These are phyloP conservation scores for Hura crepitans DNA, from an alignment of 441 rosid genomes.

Conservation along the genomic window DNA sequence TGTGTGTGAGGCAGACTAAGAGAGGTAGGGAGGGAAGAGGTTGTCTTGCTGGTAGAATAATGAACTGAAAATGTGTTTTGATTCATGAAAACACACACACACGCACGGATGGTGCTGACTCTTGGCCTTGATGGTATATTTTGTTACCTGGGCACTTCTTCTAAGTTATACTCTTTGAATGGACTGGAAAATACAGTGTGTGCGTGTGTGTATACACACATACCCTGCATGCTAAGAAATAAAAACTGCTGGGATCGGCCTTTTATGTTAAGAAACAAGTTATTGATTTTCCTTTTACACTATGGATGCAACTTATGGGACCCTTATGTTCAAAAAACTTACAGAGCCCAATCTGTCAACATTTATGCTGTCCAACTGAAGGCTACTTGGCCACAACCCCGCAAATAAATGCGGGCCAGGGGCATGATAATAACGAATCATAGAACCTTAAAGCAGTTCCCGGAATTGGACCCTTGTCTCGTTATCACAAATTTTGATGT, in stretches of 20 bases:
- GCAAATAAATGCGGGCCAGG: not conserved
- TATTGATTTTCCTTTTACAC: not conserved
- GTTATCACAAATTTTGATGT: not conserved
- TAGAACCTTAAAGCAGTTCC: not conserved
- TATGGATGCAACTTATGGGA: not conserved
- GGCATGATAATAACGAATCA: not conserved
- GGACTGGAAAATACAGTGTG: not conserved
- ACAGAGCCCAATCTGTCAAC: not conserved
- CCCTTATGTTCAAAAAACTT: not conserved
- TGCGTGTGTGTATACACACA: too few species aligned
- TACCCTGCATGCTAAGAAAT: not conserved
- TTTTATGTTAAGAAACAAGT: not conserved
- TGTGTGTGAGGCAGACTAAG: not conserved
- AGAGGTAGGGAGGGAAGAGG: not conserved
- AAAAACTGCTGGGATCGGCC: not conserved
- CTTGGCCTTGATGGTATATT: slow-evolving; percentile 3
- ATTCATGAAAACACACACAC: not conserved
- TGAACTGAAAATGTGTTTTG: slow-evolving; percentile 6
- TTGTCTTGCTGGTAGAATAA: not conserved
- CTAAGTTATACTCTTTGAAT: not conserved
- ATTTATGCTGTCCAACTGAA: not conserved
- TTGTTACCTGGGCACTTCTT: not conserved
- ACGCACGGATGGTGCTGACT: not conserved
- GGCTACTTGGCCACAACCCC: not conserved
- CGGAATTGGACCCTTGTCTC: not conserved